These are phyloP conservation scores for Botrytis sinoallii DNA, from an alignment of 2,329 filamentous ascomycete species.

Conservation along the genomic window DNA sequence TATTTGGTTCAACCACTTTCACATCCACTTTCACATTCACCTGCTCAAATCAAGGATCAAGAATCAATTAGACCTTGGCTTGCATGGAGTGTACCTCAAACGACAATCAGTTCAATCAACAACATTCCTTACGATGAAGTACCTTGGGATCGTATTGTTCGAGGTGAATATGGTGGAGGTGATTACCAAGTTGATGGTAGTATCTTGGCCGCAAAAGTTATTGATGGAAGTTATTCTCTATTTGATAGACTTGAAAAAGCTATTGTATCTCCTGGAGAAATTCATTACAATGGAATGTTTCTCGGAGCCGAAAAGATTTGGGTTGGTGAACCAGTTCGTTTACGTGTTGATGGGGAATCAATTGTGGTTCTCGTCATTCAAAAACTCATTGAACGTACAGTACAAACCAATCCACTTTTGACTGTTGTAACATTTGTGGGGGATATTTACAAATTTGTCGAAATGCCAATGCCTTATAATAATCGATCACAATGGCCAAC, in stretches of 20 bases:
- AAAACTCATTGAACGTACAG: slow-evolving; percentile 37
- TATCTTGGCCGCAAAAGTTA: slow-evolving; percentile 53
- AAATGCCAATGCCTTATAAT: slow-evolving; percentile 39
- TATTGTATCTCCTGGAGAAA: slow-evolving; percentile 40
- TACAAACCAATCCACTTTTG: slow-evolving; percentile 21
- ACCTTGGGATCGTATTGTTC: slow-evolving; percentile 47
- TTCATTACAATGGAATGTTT: slow-evolving; percentile 52
- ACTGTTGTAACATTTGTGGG: slow-evolving; percentile 44
- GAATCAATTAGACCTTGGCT: slow-evolving; percentile 54
- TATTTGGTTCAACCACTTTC: slow-evolving; percentile 50
- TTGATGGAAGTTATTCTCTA: slow-evolving; percentile 54
- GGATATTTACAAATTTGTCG: slow-evolving; percentile 50
- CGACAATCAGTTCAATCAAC: slow-evolving; percentile 45
- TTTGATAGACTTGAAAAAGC: slow-evolving; percentile 46
- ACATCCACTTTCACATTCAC: slow-evolving; percentile 42
- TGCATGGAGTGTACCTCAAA: slow-evolving; percentile 54
- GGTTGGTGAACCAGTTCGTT: slow-evolving; percentile 55
- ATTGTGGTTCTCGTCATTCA: slow-evolving; percentile 47
- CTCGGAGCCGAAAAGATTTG: slow-evolving; percentile 59
- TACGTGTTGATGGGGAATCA: slow-evolving; percentile 42
- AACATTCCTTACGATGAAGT: slow-evolving; percentile 46
- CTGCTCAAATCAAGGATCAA: slow-evolving; percentile 43
- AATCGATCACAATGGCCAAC: slow-evolving; percentile 40
- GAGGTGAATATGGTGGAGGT: slow-evolving; percentile 43
- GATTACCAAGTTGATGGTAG: slow-evolving; percentile 54